These are phyloP conservation scores for Solidago caesia DNA, from an alignment of 129 eudicot genomes.

Conservation along the genomic window DNA sequence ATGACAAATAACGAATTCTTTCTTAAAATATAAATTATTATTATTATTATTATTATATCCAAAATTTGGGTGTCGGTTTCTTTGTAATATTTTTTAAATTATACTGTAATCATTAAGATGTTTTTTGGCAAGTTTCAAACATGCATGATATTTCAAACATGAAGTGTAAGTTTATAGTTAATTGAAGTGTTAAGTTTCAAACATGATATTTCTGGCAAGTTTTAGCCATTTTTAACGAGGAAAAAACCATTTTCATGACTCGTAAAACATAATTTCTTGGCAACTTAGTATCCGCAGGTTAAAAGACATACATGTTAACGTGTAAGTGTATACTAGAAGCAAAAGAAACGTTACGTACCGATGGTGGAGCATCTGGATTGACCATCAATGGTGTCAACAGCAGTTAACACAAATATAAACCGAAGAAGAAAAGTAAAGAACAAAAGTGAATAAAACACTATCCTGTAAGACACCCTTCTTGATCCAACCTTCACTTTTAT, in stretches of 20 bases:
- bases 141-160: too few species aligned
- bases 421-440: slow-evolving; percentile 79
- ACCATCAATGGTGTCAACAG: slow-evolving; percentile 86
- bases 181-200: neutral
- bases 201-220: neutral
- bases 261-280: neutral
- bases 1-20: neutral
- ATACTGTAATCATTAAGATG: neutral
- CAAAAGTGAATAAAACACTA: slow-evolving; percentile 80
- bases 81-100: neutral
- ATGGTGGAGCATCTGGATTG: slow-evolving; percentile 65
- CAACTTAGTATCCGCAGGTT: neutral
- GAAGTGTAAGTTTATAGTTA: too few species aligned
- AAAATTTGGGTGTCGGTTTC: neutral
- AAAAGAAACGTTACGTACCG: slow-evolving; percentile 38
- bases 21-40: neutral
- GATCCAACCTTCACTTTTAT: slow-evolving; percentile 76
- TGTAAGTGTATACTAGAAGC: too few species aligned
- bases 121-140: neutral
- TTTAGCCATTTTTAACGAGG: neutral
- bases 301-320: neutral
- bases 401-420: slow-evolving; percentile 71
- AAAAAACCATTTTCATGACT: neutral
- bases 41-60: neutral
- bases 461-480: slow-evolving; percentile 72